These are phyloP conservation scores for Macrolepiota fuliginosa DNA, from an alignment of 768 basidiomycete genomes.

Conservation along the genomic window DNA sequence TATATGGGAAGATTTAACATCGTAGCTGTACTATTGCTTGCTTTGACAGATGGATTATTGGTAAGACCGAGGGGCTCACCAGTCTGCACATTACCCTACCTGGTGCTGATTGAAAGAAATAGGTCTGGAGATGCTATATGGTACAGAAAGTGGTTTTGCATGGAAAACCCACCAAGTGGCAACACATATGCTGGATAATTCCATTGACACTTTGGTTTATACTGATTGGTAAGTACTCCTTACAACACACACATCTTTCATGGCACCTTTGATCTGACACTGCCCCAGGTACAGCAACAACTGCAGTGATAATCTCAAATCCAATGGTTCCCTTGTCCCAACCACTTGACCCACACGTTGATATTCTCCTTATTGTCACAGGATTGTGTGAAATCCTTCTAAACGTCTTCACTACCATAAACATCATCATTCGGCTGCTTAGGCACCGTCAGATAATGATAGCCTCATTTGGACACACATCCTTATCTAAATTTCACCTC, in stretches of 20 bases:
- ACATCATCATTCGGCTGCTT: conserved; percentile 1
- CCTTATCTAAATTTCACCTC: background rate
- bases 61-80: background rate
- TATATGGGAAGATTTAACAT: background rate
- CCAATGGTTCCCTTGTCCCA: background rate
- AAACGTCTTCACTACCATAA: background rate
- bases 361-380: background rate
- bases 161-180: background rate
- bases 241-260: too few species aligned
- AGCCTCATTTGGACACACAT: background rate
- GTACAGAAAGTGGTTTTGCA: background rate
- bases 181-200: background rate
- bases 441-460: background rate
- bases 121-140: conserved; percentile 8
- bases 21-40: background rate
- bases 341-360: background rate
- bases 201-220: background rate
- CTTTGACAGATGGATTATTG: background rate
- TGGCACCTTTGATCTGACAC: too few species aligned
- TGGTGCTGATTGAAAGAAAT: background rate
- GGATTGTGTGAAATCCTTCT: background rate
- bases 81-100: too few species aligned
- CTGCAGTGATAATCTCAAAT: background rate
- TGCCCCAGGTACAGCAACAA: background rate
- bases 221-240: background rate